Conservation (phyloP, 768 basidiomycete genomes). For the Lactarius vividus region DNA sequence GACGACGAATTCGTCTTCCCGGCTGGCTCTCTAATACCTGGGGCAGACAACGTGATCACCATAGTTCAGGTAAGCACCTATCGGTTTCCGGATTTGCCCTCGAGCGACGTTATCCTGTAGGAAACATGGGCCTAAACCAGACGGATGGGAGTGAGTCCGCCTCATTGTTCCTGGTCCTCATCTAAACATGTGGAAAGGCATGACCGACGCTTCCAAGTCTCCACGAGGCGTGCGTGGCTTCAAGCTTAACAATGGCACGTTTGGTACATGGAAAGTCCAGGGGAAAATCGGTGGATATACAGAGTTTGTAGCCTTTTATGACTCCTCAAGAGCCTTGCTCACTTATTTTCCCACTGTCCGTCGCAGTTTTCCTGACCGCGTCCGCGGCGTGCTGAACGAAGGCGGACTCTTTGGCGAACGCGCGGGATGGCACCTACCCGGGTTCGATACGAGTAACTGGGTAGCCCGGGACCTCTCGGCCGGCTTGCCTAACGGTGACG, state of each 20-base stretch:
- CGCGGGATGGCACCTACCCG: conserved; percentile 49
- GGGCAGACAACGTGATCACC: conserved; percentile 71
- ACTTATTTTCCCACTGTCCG: not conserved
- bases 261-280: conserved; percentile 45
- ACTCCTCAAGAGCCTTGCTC: not conserved
- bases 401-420: conserved; percentile 46
- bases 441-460: conserved; percentile 65
- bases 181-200: conserved; percentile 29
- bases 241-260: conserved; percentile 53
- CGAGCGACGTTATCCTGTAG: conserved; percentile 34
- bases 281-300: conserved; percentile 47
- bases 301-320: conserved; percentile 30
- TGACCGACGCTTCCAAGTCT: conserved; percentile 46
- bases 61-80: conserved; percentile 58
- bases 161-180: conserved; percentile 35
- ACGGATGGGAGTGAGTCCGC: conserved; percentile 36
- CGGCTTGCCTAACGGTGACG: conserved; percentile 53
- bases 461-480: conserved; percentile 48
- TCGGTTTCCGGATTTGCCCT: not conserved
- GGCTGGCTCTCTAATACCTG: conserved; percentile 45
- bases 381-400: conserved; percentile 46
- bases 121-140: conserved; percentile 83
- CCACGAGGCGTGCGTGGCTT: conserved; percentile 81
- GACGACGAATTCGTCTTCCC: conserved; percentile 69
- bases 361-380: conserved; percentile 67